Evolutionary conservation across 164 flowering plant genomes (phyloP), one percentile per base, ranked within the genome.

Genomic region (Tetrastigma voinierianum): DNA sequence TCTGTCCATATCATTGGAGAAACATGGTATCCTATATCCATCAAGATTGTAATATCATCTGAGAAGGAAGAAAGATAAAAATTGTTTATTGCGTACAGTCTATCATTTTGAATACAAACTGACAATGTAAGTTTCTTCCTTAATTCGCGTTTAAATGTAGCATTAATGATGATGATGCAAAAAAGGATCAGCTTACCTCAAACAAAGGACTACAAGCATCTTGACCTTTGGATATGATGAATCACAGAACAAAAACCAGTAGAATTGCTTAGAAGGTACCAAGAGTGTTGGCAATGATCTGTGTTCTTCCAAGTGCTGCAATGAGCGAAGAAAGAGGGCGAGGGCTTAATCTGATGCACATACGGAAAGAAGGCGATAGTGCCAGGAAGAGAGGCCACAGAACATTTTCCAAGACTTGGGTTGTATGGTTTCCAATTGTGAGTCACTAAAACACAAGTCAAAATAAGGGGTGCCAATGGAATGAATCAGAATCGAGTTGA

Each of bases 341-440:
- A 83, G 69, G 40, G 87, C 84, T 86, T n/a, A n/a, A 81, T 81
- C 61, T 83, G 87, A 67, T 88, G 86, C 32, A 86, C 53, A 14
- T n/a, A 79, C 64, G n/a, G n/a, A 20, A 84, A 76, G 67, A 80
- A 80, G n/a, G n/a, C n/a, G n/a, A n/a, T n/a, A n/a, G n/a, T 20
- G 85, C 85, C 72, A 88, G 59, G 1, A 83, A 63, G 69, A 88
- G 81, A 57, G 84, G 83, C 73, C 92, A 84, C 92, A 84, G 80
- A 44, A 53, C 32, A 62, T 12, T 45, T 24, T 23, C 12, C 15
- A 25, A 16, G 14, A 6, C 21, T 52, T 7, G 19, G 11, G 2
- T 19, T 49, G 52, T 14, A 15, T 14, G 1, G 52, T 14, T 14
- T 14, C n/a, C n/a, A 49, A 1, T 49, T 15, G n/a, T 6, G 15